Evolutionary conservation across 2,329 filamentous ascomycete genomes (phyloP), one percentile per base, ranked within the genome.

Genomic region (Epichloe glyceriae): DNA sequence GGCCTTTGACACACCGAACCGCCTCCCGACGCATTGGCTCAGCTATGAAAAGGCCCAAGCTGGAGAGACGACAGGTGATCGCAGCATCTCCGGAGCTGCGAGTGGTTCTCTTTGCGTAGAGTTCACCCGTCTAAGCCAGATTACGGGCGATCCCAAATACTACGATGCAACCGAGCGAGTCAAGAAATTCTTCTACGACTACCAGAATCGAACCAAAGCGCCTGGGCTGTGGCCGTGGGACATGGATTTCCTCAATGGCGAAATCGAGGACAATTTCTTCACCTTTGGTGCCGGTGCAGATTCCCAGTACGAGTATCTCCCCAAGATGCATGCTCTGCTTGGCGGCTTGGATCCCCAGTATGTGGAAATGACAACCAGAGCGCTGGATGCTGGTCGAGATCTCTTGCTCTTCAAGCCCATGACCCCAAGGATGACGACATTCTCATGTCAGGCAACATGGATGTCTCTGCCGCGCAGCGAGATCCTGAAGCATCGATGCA

Each of bases 81-180:
- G 55, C 14, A 61, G 58, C 49, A 70, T 73, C 57, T 65, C 69
- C 3, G 65, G 67, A 7, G 73, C 73, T 30, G 71, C 70, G n/a
- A 66, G 68, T 15, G 85, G 85, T 34, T 85, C 83, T 10, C 71
- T 90, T 51, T 80, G 79, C 8, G 65, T 91, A 52, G 86, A 90
- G 61, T 88, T 90, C 61, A 88, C 83, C 2, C 73, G 86, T 5
- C 71, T 91, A 44, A 80, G 82, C 19, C 86, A 90, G 65, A 69
- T 90, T 52, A 88, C 86, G 0, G 79, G 79, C 47, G 73, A 88
- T 53, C 67, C 77, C 50, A 88, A 84, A 62, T 90, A 86, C 67
- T 89, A 85, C 64, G 84, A 88, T 65, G 85, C 83, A 5, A 77
- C 87, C 49, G 82, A 85, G 54, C 76, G 83, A n/a, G 76, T 91